Percentiles rank a stretch among this genome's conserved stretches.
Evolutionary conservation across 2,329 filamentous ascomycete genomes (phyloP).

Genomic region (Penicillium fuscoglaucum): DNA sequence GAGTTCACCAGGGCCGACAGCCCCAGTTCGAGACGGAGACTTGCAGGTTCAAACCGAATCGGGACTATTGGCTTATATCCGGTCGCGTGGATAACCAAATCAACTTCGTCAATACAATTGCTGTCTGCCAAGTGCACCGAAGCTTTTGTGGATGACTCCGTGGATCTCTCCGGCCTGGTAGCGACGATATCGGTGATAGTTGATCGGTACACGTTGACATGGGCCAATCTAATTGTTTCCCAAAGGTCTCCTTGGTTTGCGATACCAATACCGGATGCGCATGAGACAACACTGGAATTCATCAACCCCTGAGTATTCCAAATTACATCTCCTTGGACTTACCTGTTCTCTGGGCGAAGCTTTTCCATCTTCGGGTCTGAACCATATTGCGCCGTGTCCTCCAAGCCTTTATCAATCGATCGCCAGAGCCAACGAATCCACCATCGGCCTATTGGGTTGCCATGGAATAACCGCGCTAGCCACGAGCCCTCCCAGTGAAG

Average conservation of each 20-base stretch:
- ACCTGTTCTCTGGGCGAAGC: constrained; percentile 25
- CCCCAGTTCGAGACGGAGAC: constrained; percentile 17
- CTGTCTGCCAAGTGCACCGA: constrained; percentile 13
- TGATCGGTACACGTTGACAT: constrained; percentile 27
- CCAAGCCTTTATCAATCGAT: constrained; percentile 17
- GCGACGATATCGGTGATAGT: constrained; percentile 10
- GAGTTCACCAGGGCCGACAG: constrained; percentile 9
- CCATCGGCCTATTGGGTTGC: constrained; percentile 25
- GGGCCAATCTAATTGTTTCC: constrained; percentile 21
- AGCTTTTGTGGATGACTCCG: neutral
- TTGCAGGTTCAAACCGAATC: constrained; percentile 19
- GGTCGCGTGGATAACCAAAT: constrained; percentile 26
- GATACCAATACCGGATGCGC: constrained; percentile 24
- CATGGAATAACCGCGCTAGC: constrained; percentile 22
- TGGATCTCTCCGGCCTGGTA: neutral
- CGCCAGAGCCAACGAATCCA: constrained; percentile 22
- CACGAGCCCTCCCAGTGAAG: constrained; percentile 24
- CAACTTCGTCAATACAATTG: constrained; percentile 14
- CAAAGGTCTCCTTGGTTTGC: constrained; percentile 29
- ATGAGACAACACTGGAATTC: constrained; percentile 20
- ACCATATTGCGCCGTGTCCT: constrained; percentile 17
- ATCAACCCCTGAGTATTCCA: neutral
- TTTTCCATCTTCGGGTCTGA: constrained; percentile 21
- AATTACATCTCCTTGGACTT: neutral
- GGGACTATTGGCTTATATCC: constrained; percentile 26